Conservation (phyloP, 352 stramenopile species). For the Globisporangium viniferum region DNA sequence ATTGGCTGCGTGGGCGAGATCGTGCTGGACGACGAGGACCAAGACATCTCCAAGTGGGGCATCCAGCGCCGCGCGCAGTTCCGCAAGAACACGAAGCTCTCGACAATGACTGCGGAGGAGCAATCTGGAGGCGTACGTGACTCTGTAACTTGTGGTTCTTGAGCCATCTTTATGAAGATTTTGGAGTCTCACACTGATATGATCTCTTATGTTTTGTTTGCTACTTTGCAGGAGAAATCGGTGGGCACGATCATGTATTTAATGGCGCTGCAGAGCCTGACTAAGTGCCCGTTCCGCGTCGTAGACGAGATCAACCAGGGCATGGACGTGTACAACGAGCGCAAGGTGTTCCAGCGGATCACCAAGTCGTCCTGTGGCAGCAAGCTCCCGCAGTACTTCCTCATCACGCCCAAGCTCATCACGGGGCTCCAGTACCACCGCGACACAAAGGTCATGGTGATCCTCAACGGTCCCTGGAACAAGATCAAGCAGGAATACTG, state of each 20-base stretch:
- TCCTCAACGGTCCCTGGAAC: constrained; percentile 85
- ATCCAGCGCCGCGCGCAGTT: constrained; percentile 85
- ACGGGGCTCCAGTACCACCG: constrained; percentile 79
- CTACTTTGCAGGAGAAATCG: constrained; percentile 72
- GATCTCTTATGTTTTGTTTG: not conserved
- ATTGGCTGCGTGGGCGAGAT: constrained; percentile 87
- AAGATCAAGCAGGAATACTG: constrained; percentile 73
- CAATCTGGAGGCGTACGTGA: constrained; percentile 79
- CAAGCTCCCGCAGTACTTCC: constrained; percentile 86
- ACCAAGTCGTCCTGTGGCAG: constrained; percentile 85
- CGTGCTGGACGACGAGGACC: constrained; percentile 69
- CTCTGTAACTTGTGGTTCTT: not conserved
- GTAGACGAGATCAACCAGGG: constrained; percentile 90
- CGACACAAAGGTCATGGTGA: constrained; percentile 87
- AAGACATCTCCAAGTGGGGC: constrained; percentile 84
- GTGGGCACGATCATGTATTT: constrained; percentile 91
- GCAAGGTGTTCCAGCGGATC: constrained; percentile 87
- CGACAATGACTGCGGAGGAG: constrained; percentile 84
- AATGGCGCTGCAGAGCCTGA: constrained; percentile 86
- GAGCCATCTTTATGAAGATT: not conserved
- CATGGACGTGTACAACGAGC: constrained; percentile 90
- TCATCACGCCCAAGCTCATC: constrained; percentile 89
- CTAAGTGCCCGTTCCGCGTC: constrained; percentile 84
- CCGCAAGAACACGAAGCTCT: constrained; percentile 78
- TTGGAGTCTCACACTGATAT: not conserved